These are phyloP conservation scores for Rosa chinensis DNA, from an alignment of 306 rosid species.

Conservation along the genomic window DNA sequence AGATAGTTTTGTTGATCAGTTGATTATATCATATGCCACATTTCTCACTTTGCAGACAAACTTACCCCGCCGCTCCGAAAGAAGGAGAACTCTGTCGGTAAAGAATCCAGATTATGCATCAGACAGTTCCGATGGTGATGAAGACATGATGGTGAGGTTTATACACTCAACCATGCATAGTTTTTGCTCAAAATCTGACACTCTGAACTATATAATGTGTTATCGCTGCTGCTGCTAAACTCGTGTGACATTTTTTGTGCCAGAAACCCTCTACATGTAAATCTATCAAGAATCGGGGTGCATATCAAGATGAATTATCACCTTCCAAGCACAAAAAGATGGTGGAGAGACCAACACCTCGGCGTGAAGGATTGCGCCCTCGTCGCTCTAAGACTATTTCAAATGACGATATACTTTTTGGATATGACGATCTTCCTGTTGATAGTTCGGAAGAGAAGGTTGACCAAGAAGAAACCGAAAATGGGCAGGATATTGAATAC, in stretches of 20 bases:
- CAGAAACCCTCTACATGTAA: slow-evolving; percentile 54
- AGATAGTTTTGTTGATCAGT: background rate
- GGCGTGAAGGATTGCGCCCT: slow-evolving; percentile 97
- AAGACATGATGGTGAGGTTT: slow-evolving; percentile 72
- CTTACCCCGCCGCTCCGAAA: slow-evolving; percentile 70
- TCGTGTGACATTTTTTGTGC: slow-evolving; percentile 29
- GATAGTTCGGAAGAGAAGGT: slow-evolving; percentile 68
- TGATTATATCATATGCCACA: background rate
- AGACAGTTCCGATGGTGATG: slow-evolving; percentile 71
- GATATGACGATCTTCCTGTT: slow-evolving; percentile 62
- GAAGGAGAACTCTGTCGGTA: slow-evolving; percentile 57
- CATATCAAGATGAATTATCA: slow-evolving; percentile 48
- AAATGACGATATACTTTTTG: slow-evolving; percentile 47
- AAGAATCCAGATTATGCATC: slow-evolving; percentile 40
- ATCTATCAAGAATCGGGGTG: slow-evolving; percentile 45
- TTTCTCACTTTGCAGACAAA: slow-evolving; percentile 43
- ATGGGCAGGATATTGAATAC: slow-evolving; percentile 78
- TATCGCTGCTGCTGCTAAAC: slow-evolving; percentile 29
- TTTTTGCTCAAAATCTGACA: background rate
- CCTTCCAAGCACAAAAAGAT: slow-evolving; percentile 59
- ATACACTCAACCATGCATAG: background rate
- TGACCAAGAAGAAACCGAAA: slow-evolving; percentile 78
- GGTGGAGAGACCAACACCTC: slow-evolving; percentile 51
- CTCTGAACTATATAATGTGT: background rate
- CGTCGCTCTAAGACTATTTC: slow-evolving; percentile 61